Conservation (phyloP, 78 protist species). For the Cavenderia fasciculata region DNA sequence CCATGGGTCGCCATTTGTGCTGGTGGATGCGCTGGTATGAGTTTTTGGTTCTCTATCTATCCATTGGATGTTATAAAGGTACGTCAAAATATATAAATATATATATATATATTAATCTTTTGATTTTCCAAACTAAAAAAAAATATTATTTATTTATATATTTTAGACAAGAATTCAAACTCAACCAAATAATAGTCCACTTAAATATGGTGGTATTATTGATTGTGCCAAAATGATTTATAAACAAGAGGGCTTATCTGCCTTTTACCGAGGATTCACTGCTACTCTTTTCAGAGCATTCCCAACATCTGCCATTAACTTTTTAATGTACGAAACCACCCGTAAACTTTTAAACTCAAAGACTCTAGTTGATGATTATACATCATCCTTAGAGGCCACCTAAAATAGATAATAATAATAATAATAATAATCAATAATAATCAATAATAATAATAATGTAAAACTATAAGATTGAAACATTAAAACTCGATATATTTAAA, state of each 20-base stretch:
- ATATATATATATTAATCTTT: too few species aligned
- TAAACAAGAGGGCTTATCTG: slow-evolving; percentile 22
- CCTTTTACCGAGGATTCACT: slow-evolving; percentile 56
- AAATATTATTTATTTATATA: background rate
- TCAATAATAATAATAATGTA: background rate
- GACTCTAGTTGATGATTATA: background rate
- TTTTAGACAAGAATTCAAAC: slow-evolving; percentile 27
- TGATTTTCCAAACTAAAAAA: background rate
- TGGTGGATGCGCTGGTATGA: slow-evolving; percentile 75
- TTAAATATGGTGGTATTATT: slow-evolving; percentile 25
- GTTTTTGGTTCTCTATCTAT: slow-evolving; percentile 68
- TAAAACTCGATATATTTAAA: background rate
- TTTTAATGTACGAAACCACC: slow-evolving; percentile 59
- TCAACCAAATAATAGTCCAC: slow-evolving; percentile 45
- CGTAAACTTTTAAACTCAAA: slow-evolving; percentile 22
- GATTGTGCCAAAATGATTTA: slow-evolving; percentile 30
- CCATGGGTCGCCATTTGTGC: slow-evolving; percentile 71
- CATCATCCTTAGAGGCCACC: too few species aligned
- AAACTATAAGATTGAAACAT: background rate
- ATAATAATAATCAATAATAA: too few species aligned
- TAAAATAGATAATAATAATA: too few species aligned
- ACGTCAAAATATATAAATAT: background rate
- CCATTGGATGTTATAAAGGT: slow-evolving; percentile 76
- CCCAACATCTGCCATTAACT: slow-evolving; percentile 51
- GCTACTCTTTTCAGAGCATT: slow-evolving; percentile 61